Conservation (phyloP, 1,284 basidiomycete genomes). For the Ceratobasidium sp. region DNA sequence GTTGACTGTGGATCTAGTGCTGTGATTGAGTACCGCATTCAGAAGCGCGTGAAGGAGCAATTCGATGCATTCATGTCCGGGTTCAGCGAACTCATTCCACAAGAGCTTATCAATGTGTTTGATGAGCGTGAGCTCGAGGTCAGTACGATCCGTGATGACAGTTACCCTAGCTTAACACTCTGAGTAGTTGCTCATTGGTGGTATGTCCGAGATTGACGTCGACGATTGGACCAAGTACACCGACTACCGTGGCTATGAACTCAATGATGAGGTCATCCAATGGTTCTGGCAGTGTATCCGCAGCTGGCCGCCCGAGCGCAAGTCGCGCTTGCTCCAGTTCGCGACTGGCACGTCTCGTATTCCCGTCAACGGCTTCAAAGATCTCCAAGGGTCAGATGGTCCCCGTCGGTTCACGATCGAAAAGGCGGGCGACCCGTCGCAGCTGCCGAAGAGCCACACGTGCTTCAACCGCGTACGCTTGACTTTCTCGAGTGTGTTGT, state of each 20-base stretch:
- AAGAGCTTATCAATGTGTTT: constrained; percentile 95
- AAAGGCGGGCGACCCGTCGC: constrained; percentile 91
- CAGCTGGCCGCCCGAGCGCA: constrained; percentile 95
- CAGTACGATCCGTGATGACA: constrained; percentile 35
- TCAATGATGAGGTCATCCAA: constrained; percentile 93
- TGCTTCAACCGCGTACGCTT: constrained; percentile 75
- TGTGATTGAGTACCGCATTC: constrained; percentile 94
- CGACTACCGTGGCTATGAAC: constrained; percentile 83
- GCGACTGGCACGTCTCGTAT: constrained; percentile 97
- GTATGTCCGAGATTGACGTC: constrained; percentile 98
- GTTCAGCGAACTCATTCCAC: constrained; percentile 93
- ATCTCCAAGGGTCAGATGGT: constrained; percentile 96
- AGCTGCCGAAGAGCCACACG: constrained; percentile 69
- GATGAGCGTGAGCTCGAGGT: constrained; percentile 95
- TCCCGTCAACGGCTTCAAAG: constrained; percentile 99
- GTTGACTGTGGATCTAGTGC: constrained; percentile 51
- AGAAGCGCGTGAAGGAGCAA: constrained; percentile 91
- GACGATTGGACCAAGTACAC: constrained; percentile 89
- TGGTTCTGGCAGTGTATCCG: constrained; percentile 99
- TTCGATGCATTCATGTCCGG: constrained; percentile 96
- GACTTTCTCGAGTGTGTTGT: background rate
- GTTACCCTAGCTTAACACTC: background rate
- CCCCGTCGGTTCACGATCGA: constrained; percentile 95
- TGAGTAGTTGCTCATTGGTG: constrained; percentile 83
- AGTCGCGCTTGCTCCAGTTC: constrained; percentile 93